Evolutionary conservation across 1,284 basidiomycete species (phyloP).

Genomic region (Puccinia brachypodii): DNA sequence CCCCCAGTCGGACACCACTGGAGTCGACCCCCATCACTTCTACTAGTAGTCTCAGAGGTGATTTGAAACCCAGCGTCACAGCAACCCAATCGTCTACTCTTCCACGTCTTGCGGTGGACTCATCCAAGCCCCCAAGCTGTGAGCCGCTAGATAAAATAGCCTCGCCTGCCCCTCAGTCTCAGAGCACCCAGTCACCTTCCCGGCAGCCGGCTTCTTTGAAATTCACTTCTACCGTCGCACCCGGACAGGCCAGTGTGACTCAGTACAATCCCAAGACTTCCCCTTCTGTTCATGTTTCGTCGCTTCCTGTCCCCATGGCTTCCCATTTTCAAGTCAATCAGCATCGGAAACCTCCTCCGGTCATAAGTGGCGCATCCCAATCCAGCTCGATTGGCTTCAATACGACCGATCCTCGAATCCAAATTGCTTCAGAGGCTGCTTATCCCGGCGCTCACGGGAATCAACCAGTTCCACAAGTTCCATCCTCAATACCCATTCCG

Average conservation of each 20-base stretch:
- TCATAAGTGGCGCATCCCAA: not conserved
- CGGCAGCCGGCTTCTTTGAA: not conserved
- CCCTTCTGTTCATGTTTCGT: constrained; percentile 3
- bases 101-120: constrained; percentile 1
- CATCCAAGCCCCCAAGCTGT: not conserved
- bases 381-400: not conserved
- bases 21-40: constrained; percentile 20
- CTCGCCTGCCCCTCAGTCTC: not conserved
- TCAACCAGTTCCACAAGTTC: not conserved
- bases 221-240: not conserved
- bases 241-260: not conserved
- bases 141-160: not conserved
- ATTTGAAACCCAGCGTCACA: not conserved
- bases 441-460: not conserved
- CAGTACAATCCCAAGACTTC: not conserved
- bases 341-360: not conserved
- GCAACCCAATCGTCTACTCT: not conserved
- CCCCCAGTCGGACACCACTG: constrained; percentile 17
- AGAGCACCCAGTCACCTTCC: not conserved
- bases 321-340: not conserved
- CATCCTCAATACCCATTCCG: constrained; percentile 3
- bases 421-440: not conserved
- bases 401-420: not conserved
- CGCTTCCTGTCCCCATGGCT: not conserved
- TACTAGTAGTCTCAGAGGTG: not conserved